Conservation (phyloP, 352 stramenopile genomes). For the Phytopythium vexans region DNA sequence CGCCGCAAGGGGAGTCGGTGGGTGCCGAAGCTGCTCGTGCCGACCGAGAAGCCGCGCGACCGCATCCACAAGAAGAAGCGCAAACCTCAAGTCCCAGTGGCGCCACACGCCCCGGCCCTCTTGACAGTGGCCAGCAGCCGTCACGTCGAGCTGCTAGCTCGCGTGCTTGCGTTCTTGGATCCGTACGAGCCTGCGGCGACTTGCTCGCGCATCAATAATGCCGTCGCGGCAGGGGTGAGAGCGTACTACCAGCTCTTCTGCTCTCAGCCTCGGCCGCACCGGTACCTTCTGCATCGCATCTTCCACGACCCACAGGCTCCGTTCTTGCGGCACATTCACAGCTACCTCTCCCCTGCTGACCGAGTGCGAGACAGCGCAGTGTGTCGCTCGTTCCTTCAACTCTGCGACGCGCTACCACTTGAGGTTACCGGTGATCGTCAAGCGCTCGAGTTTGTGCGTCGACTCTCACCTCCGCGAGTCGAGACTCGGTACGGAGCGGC, state of each 20-base stretch:
- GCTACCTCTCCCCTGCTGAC: conserved; percentile 19
- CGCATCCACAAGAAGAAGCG: conserved; percentile 32
- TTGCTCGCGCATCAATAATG: conserved; percentile 36
- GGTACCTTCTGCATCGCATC: conserved; percentile 28
- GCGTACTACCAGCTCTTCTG: conserved; percentile 40
- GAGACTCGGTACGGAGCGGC: background rate
- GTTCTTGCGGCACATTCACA: conserved; percentile 21
- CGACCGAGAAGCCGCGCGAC: conserved; percentile 27
- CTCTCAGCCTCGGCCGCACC: conserved; percentile 28
- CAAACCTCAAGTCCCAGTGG: conserved; percentile 3
- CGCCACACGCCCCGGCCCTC: conserved; percentile 10
- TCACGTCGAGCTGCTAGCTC: conserved; percentile 20
- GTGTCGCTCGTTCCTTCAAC: conserved; percentile 26
- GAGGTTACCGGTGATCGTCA: conserved; percentile 10
- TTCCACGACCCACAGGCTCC: conserved; percentile 9
- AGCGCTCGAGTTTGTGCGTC: conserved; percentile 14
- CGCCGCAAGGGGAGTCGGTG: conserved; percentile 20
- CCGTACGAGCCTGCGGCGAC: conserved; percentile 19
- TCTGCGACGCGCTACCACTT: conserved; percentile 22
- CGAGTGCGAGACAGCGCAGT: conserved; percentile 24
- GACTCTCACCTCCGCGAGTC: background rate
- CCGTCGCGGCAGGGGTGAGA: conserved; percentile 17
- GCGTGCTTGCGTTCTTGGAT: conserved; percentile 38
- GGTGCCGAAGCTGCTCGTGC: conserved; percentile 46
- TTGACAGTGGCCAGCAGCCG: conserved; percentile 19